Percentiles rank a stretch among this genome's conserved stretches.
These are phyloP conservation scores for Salmacisia buchloeana DNA, from an alignment of 1,284 basidiomycete genomes.

Conservation along the genomic window DNA sequence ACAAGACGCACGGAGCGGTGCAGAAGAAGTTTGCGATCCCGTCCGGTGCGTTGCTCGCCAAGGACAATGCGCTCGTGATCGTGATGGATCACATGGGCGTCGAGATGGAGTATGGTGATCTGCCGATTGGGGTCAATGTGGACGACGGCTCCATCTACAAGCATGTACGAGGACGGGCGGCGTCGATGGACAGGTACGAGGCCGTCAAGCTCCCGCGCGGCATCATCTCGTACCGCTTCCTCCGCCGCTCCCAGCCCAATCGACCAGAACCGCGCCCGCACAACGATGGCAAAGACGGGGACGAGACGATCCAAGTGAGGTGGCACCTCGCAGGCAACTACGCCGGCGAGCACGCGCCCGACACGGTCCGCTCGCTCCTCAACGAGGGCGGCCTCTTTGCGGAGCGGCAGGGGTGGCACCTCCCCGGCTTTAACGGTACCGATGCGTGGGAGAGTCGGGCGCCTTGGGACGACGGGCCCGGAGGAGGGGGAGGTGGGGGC, in stretches of 20 bases:
- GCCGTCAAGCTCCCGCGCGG: constrained; percentile 67
- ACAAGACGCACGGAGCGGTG: constrained; percentile 58
- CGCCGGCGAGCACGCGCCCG: constrained; percentile 70
- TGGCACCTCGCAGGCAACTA: constrained; percentile 79
- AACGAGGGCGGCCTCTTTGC: constrained; percentile 76
- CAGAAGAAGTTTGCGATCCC: constrained; percentile 55
- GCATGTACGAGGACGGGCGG: constrained; percentile 19
- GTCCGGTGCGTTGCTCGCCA: constrained; percentile 54
- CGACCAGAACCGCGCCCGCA: background rate
- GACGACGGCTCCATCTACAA: constrained; percentile 40
- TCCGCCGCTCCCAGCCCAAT: constrained; percentile 53
- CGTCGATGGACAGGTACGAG: constrained; percentile 23
- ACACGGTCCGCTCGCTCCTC: constrained; percentile 64
- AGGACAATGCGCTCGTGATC: constrained; percentile 67
- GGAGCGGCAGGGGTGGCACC: constrained; percentile 73
- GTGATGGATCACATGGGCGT: constrained; percentile 74
- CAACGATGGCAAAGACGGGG: too few species aligned
- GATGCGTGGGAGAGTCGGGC: constrained; percentile 58
- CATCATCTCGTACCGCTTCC: constrained; percentile 57
- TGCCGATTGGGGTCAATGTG: constrained; percentile 21
- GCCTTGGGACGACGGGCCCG: constrained; percentile 30
- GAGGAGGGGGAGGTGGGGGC: constrained; percentile 15
- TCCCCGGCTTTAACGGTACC: constrained; percentile 66
- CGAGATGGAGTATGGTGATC: constrained; percentile 53
- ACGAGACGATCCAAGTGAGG: constrained; percentile 54